Percentiles rank a stretch among this genome's conserved stretches.
phyloP scores from a whole-genome alignment of 345 rosid genomes.

The Lumnitzera littorea region DNA sequence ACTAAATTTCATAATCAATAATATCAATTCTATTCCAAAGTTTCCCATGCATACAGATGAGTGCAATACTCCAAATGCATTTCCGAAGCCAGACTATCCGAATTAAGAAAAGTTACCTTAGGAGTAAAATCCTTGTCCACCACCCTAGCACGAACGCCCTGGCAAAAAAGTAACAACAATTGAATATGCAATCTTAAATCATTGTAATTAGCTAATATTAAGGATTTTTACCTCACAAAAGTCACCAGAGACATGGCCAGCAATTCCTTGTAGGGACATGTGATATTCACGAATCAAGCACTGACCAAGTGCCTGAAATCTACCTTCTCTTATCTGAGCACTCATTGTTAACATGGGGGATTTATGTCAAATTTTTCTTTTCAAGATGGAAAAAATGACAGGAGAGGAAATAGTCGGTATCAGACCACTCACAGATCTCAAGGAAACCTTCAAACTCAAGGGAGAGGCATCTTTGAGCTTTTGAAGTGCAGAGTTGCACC shows the following conservation, averaged over 20 bases:
- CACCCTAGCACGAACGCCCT: slow-evolving; percentile 88
- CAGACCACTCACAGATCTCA: slow-evolving; percentile 73
- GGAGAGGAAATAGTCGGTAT: not conserved
- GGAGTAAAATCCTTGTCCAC: slow-evolving; percentile 74
- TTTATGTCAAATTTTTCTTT: not conserved
- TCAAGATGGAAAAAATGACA: not conserved
- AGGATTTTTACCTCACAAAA: slow-evolving; percentile 60
- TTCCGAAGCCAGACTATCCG: not conserved
- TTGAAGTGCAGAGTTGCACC: slow-evolving; percentile 58
- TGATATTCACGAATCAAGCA: slow-evolving; percentile 76
- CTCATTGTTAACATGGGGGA: not conserved
- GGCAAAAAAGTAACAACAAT: not conserved
- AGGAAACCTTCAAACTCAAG: slow-evolving; percentile 78
- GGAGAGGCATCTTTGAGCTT: slow-evolving; percentile 79
- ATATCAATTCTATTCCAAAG: not conserved
- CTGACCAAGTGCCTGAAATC: slow-evolving; percentile 72
- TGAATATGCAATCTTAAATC: not conserved
- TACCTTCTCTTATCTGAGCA: slow-evolving; percentile 68
- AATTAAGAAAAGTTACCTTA: slow-evolving; percentile 33
- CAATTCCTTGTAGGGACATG: slow-evolving; percentile 69
- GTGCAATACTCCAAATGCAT: not conserved
- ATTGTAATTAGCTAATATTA: not conserved
- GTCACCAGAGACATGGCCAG: slow-evolving; percentile 44
- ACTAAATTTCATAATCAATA: not conserved
- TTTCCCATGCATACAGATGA: not conserved